Evolutionary conservation across 768 basidiomycete genomes (phyloP).

Genomic region (Boletus eberwhitei): DNA sequence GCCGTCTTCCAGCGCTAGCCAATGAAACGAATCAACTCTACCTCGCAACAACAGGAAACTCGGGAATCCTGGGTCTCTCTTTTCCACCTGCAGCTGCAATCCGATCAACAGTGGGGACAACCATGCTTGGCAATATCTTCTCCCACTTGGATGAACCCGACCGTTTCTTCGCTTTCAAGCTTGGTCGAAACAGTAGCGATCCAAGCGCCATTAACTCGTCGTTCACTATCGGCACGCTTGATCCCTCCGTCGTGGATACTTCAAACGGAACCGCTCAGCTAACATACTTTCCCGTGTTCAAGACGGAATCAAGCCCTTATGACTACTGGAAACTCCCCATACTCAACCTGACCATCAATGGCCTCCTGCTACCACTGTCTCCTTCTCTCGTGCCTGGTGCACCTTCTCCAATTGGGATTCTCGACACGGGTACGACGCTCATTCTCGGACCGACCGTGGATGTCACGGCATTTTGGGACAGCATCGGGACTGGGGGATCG

Average conservation of each 20-base stretch:
- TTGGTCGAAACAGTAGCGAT: constrained; percentile 35
- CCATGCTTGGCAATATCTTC: constrained; percentile 48
- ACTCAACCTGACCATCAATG: constrained; percentile 43
- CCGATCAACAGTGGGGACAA: constrained; percentile 38
- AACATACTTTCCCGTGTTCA: constrained; percentile 39
- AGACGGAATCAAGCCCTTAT: constrained; percentile 33
- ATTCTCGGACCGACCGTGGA: constrained; percentile 52
- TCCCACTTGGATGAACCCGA: constrained; percentile 36
- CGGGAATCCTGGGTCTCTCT: constrained; percentile 54
- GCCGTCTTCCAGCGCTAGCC: constrained; percentile 38
- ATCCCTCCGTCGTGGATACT: constrained; percentile 25
- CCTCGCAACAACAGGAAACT: constrained; percentile 45
- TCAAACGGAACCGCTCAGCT: constrained; percentile 33
- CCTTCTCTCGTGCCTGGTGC: constrained; percentile 43
- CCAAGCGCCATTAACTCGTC: constrained; percentile 35
- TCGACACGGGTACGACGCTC: constrained; percentile 62
- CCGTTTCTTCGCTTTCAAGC: constrained; percentile 50
- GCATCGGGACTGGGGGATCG: constrained; percentile 40
- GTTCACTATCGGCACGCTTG: constrained; percentile 52
- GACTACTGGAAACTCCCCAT: constrained; percentile 62
- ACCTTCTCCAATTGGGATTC: constrained; percentile 47
- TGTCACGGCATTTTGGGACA: constrained; percentile 50
- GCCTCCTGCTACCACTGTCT: constrained; percentile 39
- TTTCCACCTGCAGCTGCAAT: constrained; percentile 51
- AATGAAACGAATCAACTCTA: constrained; percentile 41